Evolutionary conservation across 441 rosid genomes (phyloP).

Genomic region (Gossypium lobatum): DNA sequence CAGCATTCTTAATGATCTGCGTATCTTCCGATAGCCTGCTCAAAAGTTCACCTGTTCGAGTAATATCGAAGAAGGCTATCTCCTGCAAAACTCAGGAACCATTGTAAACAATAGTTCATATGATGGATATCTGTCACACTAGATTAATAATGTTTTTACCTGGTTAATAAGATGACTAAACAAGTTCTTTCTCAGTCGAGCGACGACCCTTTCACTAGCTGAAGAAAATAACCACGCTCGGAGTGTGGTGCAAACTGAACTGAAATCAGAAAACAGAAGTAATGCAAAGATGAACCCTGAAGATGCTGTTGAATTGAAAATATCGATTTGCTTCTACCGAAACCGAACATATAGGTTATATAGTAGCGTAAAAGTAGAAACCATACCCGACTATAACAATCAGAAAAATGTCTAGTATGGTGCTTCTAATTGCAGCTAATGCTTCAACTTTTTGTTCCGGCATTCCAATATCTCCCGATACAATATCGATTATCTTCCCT

Average conservation of each 20-base stretch:
- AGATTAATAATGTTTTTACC: conserved; percentile 29
- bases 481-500: conserved; percentile 86
- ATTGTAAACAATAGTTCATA: not conserved
- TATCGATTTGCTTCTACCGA: not conserved
- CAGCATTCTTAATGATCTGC: conserved; percentile 92
- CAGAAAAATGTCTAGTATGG: conserved; percentile 56
- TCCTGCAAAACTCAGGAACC: conserved; percentile 39
- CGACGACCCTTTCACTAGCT: conserved; percentile 91
- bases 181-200: conserved; percentile 75
- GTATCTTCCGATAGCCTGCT: conserved; percentile 94
- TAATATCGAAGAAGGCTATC: conserved; percentile 88
- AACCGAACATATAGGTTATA: not conserved
- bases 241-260: conserved; percentile 76
- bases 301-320: not conserved
- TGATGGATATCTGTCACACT: not conserved
- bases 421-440: conserved; percentile 50
- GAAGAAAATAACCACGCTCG: conserved; percentile 88
- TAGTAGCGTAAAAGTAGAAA: not conserved
- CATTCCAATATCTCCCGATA: conserved; percentile 57
- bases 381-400: conserved; percentile 69
- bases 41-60: conserved; percentile 88
- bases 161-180: conserved; percentile 76
- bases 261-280: conserved; percentile 24
- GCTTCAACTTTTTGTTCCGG: conserved; percentile 65
- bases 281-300: not conserved